Conservation (phyloP, 108 stramenopile genomes). For the Cyclotella sp. region DNA sequence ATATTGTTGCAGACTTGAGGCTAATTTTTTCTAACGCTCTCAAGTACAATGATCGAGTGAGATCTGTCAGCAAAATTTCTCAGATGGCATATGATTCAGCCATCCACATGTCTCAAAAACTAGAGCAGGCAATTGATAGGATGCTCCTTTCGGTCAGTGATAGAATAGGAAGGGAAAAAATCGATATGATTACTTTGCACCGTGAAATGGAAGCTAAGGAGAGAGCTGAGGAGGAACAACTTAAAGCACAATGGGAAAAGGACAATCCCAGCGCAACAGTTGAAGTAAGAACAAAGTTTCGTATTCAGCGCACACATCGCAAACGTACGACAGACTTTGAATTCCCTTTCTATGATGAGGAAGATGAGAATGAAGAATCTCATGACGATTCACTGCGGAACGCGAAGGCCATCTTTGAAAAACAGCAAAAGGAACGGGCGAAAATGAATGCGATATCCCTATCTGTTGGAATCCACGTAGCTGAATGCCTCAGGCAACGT, state of each 20-base stretch:
- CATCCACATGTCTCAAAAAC: slow-evolving; percentile 75
- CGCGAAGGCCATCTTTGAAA: slow-evolving; percentile 80
- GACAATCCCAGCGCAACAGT: slow-evolving; percentile 48
- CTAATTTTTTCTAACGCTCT: slow-evolving; percentile 87
- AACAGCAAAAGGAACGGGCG: slow-evolving; percentile 62
- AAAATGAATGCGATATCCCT: slow-evolving; percentile 54
- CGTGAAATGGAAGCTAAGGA: slow-evolving; percentile 80
- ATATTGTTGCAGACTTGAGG: slow-evolving; percentile 75
- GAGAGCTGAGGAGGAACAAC: slow-evolving; percentile 76
- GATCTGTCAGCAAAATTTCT: slow-evolving; percentile 65
- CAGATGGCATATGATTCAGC: slow-evolving; percentile 76
- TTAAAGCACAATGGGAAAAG: slow-evolving; percentile 65
- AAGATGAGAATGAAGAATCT: slow-evolving; percentile 75
- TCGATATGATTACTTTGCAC: slow-evolving; percentile 75
- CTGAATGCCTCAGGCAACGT: slow-evolving; percentile 36
- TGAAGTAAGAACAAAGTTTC: slow-evolving; percentile 39
- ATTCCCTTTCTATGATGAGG: slow-evolving; percentile 86
- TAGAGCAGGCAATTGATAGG: slow-evolving; percentile 82
- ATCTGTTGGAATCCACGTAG: slow-evolving; percentile 49
- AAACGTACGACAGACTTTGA: slow-evolving; percentile 77
- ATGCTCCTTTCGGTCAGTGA: slow-evolving; percentile 79
- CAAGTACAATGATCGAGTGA: slow-evolving; percentile 75
- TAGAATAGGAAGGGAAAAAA: slow-evolving; percentile 76
- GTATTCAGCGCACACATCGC: slow-evolving; percentile 40
- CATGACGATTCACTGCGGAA: slow-evolving; percentile 69